phyloP scores from a whole-genome alignment of 768 basidiomycete genomes.

The Leccinellum albellum region DNA sequence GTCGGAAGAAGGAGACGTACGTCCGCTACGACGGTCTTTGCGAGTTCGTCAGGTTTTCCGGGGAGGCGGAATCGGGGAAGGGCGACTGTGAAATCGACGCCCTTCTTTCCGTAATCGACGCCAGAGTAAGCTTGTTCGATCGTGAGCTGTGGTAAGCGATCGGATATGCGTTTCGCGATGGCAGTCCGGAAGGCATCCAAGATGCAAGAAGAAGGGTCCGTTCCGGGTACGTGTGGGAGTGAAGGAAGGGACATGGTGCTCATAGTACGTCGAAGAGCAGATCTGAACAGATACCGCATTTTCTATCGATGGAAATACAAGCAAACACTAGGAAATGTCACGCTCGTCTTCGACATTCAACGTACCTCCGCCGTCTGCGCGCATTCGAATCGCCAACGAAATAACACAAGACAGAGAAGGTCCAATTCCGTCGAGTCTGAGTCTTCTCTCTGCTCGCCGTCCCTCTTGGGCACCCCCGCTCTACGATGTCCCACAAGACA shows the following conservation, averaged over 20 bases:
- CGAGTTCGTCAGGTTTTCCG: conserved; percentile 78
- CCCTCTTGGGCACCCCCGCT: conserved; percentile 33
- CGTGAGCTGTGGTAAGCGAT: conserved; percentile 59
- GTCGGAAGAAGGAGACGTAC: conserved; percentile 41
- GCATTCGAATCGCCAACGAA: conserved; percentile 21
- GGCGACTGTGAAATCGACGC: conserved; percentile 89
- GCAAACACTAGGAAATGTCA: neutral
- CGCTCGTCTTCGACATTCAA: conserved; percentile 21
- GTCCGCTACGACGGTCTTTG: conserved; percentile 64
- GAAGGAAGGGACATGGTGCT: conserved; percentile 25
- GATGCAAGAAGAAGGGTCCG: conserved; percentile 62
- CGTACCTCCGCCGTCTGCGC: conserved; percentile 13
- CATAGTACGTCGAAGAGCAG: neutral
- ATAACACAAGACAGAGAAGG: conserved; percentile 23
- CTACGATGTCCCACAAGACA: conserved; percentile 26
- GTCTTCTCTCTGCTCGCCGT: conserved; percentile 32
- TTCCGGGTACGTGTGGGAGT: conserved; percentile 40
- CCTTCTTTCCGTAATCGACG: conserved; percentile 89
- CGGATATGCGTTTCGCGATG: conserved; percentile 68
- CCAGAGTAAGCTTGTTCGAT: conserved; percentile 79
- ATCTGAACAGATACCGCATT: no score
- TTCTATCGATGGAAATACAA: neutral
- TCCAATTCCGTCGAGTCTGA: conserved; percentile 26
- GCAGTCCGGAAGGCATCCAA: conserved; percentile 80
- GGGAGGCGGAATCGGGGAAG: conserved; percentile 86